phyloP scores from a whole-genome alignment of 2,329 filamentous ascomycete species.

The Huntiella bhutanensis region DNA sequence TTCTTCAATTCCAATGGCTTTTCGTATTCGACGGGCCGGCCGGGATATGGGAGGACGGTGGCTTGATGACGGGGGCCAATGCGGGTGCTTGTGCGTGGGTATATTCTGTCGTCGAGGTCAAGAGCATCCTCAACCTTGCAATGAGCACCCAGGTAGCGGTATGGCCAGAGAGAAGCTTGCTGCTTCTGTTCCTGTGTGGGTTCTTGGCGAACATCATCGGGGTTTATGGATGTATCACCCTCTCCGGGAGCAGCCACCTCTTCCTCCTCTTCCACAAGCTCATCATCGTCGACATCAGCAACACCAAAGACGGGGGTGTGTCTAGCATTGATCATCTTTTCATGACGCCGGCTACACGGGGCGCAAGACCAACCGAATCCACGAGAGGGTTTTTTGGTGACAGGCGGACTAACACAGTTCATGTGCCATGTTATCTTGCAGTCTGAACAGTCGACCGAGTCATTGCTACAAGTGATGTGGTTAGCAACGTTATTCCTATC shows the following conservation, averaged over 20 bases:
- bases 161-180: conserved; percentile 88
- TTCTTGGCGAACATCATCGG: conserved; percentile 32
- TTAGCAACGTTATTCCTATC: background rate
- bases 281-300: conserved; percentile 46
- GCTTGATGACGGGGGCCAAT: conserved; percentile 85
- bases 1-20: conserved; percentile 77
- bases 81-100: conserved; percentile 83
- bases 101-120: conserved; percentile 94
- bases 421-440: conserved; percentile 95
- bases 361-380: conserved; percentile 98
- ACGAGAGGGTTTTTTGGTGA: conserved; percentile 89
- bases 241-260: conserved; percentile 40
- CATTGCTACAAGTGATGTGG: conserved; percentile 36
- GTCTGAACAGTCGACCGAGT: conserved; percentile 93
- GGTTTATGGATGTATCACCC: conserved; percentile 18
- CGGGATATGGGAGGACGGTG: conserved; percentile 66
- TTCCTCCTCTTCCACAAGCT: conserved; percentile 55
- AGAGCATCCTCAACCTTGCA: conserved; percentile 88
- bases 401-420: conserved; percentile 82
- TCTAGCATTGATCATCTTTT: conserved; percentile 75
- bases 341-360: conserved; percentile 87
- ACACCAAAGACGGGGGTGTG: conserved; percentile 47
- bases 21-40: conserved; percentile 71
- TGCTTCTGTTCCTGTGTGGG: conserved; percentile 75
- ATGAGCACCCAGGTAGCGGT: conserved; percentile 87